Evolutionary conservation across 768 basidiomycete genomes (phyloP).

Genomic region (Chalciporus chontae): DNA sequence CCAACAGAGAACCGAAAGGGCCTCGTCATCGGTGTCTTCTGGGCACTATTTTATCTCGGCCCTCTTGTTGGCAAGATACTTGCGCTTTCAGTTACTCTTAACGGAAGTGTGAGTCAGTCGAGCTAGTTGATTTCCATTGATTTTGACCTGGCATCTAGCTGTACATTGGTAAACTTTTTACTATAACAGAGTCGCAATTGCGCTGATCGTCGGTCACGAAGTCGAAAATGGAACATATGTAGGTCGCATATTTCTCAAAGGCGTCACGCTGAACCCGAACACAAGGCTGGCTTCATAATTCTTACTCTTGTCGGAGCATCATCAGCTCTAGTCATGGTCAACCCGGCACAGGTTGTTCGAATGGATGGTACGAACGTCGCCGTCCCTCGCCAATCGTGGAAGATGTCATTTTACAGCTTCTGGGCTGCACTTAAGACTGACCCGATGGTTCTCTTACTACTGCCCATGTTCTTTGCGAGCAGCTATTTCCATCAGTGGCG

Average conservation of each 20-base stretch:
- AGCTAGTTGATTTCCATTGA: background rate
- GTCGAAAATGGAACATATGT: constrained; percentile 80
- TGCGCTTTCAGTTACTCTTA: constrained; percentile 46
- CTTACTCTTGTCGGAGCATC: background rate
- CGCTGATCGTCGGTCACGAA: constrained; percentile 16
- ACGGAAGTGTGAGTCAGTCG: background rate
- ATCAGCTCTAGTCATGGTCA: background rate
- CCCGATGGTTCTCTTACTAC: background rate
- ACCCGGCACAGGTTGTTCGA: background rate
- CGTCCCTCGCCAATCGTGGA: background rate
- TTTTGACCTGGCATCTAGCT: background rate
- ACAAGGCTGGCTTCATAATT: background rate
- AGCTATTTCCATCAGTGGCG: background rate
- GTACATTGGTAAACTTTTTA: background rate
- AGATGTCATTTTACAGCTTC: background rate
- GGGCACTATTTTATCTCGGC: constrained; percentile 77
- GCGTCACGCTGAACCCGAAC: no score
- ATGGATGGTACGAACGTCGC: background rate
- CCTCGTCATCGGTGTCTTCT: constrained; percentile 49
- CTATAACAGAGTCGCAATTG: background rate
- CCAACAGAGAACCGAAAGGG: constrained; percentile 57
- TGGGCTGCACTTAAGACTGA: background rate
- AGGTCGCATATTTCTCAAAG: constrained; percentile 40
- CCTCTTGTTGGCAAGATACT: constrained; percentile 76
- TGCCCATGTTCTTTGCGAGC: background rate